Percentiles rank a stretch among this genome's conserved stretches.
Evolutionary conservation across 2,329 filamentous ascomycete species (phyloP).

Genomic region (Epicoccum sorghinum): DNA sequence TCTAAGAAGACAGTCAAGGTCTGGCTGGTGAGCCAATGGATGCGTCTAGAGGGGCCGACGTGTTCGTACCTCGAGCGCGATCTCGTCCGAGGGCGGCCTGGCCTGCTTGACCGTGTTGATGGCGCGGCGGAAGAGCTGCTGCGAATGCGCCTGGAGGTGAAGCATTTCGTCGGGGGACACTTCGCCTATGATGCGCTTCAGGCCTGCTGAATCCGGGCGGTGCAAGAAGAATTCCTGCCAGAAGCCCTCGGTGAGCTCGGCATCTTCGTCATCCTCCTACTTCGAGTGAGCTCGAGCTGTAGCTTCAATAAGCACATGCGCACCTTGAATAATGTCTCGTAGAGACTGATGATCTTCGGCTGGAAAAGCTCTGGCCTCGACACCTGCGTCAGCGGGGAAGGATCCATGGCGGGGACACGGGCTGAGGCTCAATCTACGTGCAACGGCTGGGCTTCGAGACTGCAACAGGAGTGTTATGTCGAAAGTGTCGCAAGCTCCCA

Average conservation of each 20-base stretch:
- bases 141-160: slow-evolving; percentile 74
- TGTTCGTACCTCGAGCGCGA: slow-evolving; percentile 81
- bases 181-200: slow-evolving; percentile 72
- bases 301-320: slow-evolving; percentile 7
- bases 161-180: slow-evolving; percentile 77
- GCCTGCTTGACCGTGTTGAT: slow-evolving; percentile 70
- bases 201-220: slow-evolving; percentile 72
- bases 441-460: not conserved
- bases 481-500: slow-evolving; percentile 15
- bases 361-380: slow-evolving; percentile 87
- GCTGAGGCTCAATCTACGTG: not conserved
- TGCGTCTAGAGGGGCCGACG: not conserved
- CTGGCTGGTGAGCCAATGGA: slow-evolving; percentile 61
- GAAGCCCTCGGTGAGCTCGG: slow-evolving; percentile 83
- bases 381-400: slow-evolving; percentile 92
- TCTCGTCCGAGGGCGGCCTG: slow-evolving; percentile 68
- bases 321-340: slow-evolving; percentile 78
- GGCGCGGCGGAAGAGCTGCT: slow-evolving; percentile 77
- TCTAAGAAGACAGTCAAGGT: slow-evolving; percentile 89
- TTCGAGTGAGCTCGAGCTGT: slow-evolving; percentile 26
- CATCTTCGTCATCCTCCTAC: slow-evolving; percentile 62
- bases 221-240: slow-evolving; percentile 96
- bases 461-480: slow-evolving; percentile 9
- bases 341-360: slow-evolving; percentile 91
- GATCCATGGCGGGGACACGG: slow-evolving; percentile 66